These are phyloP conservation scores for Baeospora myosura DNA, from an alignment of 1,284 basidiomycete genomes.

Conservation along the genomic window DNA sequence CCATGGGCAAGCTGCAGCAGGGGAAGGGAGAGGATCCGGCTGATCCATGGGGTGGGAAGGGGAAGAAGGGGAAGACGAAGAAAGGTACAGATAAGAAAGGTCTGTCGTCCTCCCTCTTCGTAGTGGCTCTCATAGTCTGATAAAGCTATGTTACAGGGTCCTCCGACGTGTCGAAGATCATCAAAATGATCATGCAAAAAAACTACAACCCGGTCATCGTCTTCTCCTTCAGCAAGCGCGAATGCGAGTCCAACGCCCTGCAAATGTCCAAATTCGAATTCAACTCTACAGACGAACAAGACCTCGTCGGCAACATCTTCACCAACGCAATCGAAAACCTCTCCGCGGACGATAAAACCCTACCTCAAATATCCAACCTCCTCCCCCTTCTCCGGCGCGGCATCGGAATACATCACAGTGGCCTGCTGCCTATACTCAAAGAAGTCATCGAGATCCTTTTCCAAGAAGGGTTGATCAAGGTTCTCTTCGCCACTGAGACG, in stretches of 20 bases:
- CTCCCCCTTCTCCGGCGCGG: conserved; percentile 92
- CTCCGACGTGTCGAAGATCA: conserved; percentile 96
- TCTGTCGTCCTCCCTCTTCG: conserved; percentile 21
- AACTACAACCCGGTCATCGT: conserved; percentile 99
- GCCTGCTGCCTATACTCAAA: conserved; percentile 94
- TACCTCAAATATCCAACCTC: conserved; percentile 93
- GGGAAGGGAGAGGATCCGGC: conserved; percentile 90
- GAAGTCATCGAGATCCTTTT: conserved; percentile 99
- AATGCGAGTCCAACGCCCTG: conserved; percentile 91
- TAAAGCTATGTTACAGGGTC: conserved; percentile 53
- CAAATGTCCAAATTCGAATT: conserved; percentile 94
- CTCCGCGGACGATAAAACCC: conserved; percentile 78
- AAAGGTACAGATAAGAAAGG: conserved; percentile 92
- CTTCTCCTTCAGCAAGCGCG: conserved; percentile 97
- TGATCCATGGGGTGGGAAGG: conserved; percentile 74
- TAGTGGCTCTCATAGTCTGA: conserved; percentile 4
- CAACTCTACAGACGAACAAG: conserved; percentile 91
- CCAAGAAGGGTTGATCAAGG: conserved; percentile 99
- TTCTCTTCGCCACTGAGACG: conserved; percentile 97
- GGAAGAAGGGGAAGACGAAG: conserved; percentile 82
- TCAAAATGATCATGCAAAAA: conserved; percentile 98
- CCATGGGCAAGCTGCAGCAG: conserved; percentile 90
- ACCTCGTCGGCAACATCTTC: conserved; percentile 85
- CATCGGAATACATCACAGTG: conserved; percentile 98
- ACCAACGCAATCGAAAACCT: conserved; percentile 91